Conservation (phyloP, 1,139 yeast species). For the Debaryomyces robertsiae region DNA sequence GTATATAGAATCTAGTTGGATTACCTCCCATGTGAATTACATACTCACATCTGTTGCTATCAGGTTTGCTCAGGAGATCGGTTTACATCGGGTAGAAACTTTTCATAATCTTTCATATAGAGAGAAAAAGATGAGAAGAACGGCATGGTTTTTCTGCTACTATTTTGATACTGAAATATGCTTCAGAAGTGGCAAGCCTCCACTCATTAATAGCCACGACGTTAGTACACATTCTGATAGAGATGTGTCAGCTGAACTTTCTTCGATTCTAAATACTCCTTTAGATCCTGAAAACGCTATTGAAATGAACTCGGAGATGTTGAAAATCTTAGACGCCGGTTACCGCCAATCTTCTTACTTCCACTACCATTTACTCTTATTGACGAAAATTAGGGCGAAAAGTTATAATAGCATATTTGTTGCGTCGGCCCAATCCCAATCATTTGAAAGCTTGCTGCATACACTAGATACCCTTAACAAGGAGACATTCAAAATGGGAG, state of each 20-base stretch:
- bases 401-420: constrained; percentile 33
- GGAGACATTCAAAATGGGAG: constrained; percentile 23
- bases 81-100: constrained; percentile 62
- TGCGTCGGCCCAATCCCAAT: constrained; percentile 26
- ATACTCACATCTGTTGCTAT: constrained; percentile 53
- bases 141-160: constrained; percentile 61
- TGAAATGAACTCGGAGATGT: constrained; percentile 1
- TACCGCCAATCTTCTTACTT: neutral
- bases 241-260: constrained; percentile 3
- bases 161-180: constrained; percentile 56
- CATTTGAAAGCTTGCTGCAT: constrained; percentile 20
- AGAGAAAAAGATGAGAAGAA: constrained; percentile 43
- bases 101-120: constrained; percentile 36
- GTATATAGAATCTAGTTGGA: constrained; percentile 47
- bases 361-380: constrained; percentile 19
- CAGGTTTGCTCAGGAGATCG: constrained; percentile 64
- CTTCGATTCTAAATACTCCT: neutral
- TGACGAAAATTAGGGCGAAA: constrained; percentile 32
- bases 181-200: constrained; percentile 61
- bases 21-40: constrained; percentile 46
- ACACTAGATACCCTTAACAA: constrained; percentile 24
- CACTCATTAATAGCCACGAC: constrained; percentile 55
- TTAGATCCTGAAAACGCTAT: neutral
- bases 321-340: neutral
- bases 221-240: constrained; percentile 33